Conservation (phyloP, 257 asterid genomes). For the Solanum appendiculatum region DNA sequence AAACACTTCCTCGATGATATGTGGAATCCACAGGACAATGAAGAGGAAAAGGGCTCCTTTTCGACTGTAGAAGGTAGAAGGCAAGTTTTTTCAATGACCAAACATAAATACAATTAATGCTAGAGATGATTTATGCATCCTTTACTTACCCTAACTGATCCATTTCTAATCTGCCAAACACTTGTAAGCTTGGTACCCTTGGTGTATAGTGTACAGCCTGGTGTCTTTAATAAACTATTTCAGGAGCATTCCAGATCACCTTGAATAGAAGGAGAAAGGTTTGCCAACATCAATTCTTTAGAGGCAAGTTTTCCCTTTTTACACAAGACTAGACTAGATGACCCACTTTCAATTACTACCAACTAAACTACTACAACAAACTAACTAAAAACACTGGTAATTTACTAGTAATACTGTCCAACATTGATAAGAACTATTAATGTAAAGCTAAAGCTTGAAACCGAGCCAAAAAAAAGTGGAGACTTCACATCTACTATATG, state of each 20-base stretch:
- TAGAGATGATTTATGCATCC: not conserved
- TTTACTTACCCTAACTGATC: not conserved
- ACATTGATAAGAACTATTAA: too few species aligned
- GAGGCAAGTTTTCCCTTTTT: too few species aligned
- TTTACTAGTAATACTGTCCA: too few species aligned
- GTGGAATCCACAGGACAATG: not conserved
- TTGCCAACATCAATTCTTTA: too few species aligned
- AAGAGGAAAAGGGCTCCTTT: not conserved
- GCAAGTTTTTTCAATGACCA: not conserved
- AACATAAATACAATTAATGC: not conserved
- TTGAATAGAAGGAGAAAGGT: not conserved
- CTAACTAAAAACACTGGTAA: too few species aligned
- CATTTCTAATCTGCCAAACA: not conserved
- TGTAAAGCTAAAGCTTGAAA: too few species aligned
- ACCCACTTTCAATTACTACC: too few species aligned
- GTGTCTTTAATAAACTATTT: not conserved
- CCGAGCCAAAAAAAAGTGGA: too few species aligned
- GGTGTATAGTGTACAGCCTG: too few species aligned
- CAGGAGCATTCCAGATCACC: not conserved
- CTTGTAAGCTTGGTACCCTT: not conserved
- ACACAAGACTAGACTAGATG: too few species aligned
- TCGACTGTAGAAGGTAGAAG: not conserved
- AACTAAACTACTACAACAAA: too few species aligned
- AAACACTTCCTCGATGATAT: not conserved
- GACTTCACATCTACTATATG: too few species aligned